Conservation (phyloP, 768 basidiomycete genomes). For the Tricholoma furcatifolium region DNA sequence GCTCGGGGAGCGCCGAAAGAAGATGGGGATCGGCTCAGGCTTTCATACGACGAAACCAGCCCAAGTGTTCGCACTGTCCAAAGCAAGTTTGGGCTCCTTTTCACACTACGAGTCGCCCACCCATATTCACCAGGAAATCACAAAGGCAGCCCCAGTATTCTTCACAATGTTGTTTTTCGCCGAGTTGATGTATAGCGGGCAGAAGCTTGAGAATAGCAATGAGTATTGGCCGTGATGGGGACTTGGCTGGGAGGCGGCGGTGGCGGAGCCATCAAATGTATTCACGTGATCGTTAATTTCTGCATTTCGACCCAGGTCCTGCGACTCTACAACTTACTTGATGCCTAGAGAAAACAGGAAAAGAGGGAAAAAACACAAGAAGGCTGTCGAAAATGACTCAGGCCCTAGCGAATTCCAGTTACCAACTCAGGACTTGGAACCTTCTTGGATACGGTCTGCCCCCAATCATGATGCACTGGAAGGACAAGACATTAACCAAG, state of each 20-base stretch:
- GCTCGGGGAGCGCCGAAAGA: neutral
- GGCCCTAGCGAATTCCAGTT: too few species aligned
- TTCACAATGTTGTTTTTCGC: too few species aligned
- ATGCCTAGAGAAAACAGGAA: constrained; percentile 18
- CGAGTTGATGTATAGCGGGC: too few species aligned
- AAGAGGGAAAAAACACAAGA: constrained; percentile 17
- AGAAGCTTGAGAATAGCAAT: too few species aligned
- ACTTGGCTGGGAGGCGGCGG: too few species aligned
- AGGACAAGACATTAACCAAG: constrained; percentile 43
- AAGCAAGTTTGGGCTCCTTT: neutral
- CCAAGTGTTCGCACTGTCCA: too few species aligned
- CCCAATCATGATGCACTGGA: constrained; percentile 25
- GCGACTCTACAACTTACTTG: neutral
- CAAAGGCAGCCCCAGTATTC: too few species aligned
- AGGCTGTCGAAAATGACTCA: neutral
- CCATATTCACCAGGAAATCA: too few species aligned
- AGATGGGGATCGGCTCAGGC: too few species aligned
- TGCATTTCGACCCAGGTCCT: neutral
- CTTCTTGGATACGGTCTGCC: constrained; percentile 69
- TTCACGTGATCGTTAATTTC: neutral
- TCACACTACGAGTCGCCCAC: neutral
- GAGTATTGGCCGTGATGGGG: too few species aligned
- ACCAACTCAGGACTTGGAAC: constrained; percentile 28
- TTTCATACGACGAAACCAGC: too few species aligned
- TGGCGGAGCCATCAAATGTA: neutral